Conservation (phyloP, 768 basidiomycete species). For the Termitomyces bulborhizus region DNA sequence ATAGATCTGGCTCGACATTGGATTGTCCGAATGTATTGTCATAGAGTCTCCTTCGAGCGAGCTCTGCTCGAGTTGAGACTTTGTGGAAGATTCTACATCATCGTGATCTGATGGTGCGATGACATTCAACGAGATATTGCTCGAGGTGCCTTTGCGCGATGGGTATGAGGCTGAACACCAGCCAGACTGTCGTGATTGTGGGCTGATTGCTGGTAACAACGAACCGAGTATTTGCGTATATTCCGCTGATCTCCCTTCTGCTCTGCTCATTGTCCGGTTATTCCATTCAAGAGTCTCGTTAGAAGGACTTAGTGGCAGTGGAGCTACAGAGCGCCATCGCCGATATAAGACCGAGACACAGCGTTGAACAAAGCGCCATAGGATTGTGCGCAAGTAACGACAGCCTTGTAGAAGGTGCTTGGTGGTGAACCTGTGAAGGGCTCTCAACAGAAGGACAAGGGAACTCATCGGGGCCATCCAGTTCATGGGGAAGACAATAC, state of each 20-base stretch:
- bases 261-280: background rate
- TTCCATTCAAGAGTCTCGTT: background rate
- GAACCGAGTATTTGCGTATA: background rate
- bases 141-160: background rate
- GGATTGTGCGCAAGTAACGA: background rate
- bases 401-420: background rate
- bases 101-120: conserved; percentile 1
- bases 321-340: background rate
- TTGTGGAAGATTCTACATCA: background rate
- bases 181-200: background rate
- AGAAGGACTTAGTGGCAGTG: background rate
- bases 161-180: background rate
- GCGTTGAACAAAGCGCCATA: background rate
- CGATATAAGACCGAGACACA: background rate
- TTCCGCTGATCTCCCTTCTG: background rate
- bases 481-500: background rate
- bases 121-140: background rate
- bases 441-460: background rate
- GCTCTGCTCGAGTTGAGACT: background rate
- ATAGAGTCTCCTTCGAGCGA: background rate
- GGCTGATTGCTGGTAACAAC: background rate
- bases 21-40: background rate
- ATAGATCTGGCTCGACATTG: background rate
- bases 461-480: background rate
- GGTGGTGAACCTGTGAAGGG: background rate